A percentile compares a stretch with the other conserved stretches of the same genome.
phyloP scores from a whole-genome alignment of 176 grass and related monocot species.

The Zoysia pacifica region DNA sequence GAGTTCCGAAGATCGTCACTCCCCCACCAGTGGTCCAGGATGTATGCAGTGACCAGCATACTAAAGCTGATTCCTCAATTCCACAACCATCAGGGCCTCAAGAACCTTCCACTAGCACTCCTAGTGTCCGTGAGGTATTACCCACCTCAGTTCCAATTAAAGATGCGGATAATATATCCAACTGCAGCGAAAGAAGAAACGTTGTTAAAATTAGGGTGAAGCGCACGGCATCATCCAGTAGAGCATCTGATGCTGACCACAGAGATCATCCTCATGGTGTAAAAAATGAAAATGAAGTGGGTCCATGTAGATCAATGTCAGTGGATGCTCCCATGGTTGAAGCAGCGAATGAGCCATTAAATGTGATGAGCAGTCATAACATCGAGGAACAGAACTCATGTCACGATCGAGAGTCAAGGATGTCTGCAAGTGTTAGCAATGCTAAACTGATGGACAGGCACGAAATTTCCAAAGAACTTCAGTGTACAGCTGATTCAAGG shows the following conservation, averaged over 20 bases:
- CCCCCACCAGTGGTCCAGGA: constrained; percentile 45
- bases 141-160: constrained; percentile 60
- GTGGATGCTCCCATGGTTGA: constrained; percentile 81
- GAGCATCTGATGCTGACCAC: constrained; percentile 67
- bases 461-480: constrained; percentile 72
- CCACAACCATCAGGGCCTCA: constrained; percentile 59
- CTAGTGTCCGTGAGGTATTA: constrained; percentile 59
- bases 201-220: constrained; percentile 88
- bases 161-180: constrained; percentile 85
- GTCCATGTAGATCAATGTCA: constrained; percentile 89
- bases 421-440: constrained; percentile 82
- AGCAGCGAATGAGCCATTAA: constrained; percentile 57
- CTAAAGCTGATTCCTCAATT: constrained; percentile 51
- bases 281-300: constrained; percentile 73
- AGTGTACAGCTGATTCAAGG: constrained; percentile 88
- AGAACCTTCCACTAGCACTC: constrained; percentile 70
- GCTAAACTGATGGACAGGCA: constrained; percentile 61
- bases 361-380: constrained; percentile 64
- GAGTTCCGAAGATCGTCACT: constrained; percentile 59
- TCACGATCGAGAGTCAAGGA: constrained; percentile 73
- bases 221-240: constrained; percentile 73
- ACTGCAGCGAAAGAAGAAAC: constrained; percentile 87
- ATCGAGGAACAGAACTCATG: constrained; percentile 70
- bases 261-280: constrained; percentile 54
- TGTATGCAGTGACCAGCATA: constrained; percentile 55